These are phyloP conservation scores for Mrakia gelida DNA, from an alignment of 768 basidiomycete species.

Conservation along the genomic window DNA sequence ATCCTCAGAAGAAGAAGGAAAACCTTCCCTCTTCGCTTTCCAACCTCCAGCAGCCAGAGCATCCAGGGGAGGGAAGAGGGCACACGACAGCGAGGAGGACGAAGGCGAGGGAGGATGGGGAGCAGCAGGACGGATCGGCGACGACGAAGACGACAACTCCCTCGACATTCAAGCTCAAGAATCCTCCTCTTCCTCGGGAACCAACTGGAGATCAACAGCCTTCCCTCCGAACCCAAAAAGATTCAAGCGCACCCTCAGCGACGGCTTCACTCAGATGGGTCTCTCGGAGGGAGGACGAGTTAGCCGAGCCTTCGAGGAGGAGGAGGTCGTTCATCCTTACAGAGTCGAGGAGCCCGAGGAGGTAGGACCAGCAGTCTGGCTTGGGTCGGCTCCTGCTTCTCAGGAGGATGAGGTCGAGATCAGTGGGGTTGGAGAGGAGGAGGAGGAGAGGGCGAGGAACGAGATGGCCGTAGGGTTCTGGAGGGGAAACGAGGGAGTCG, in stretches of 20 bases:
- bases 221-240: background rate
- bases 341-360: background rate
- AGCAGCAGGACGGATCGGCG: background rate
- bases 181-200: background rate
- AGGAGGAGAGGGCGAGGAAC: slow-evolving; percentile 2
- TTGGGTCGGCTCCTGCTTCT: background rate
- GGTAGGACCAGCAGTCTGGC: background rate
- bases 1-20: background rate
- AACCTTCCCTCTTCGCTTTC: background rate
- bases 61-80: background rate
- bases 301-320: background rate
- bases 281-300: background rate
- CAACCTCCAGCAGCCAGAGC: background rate
- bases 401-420: background rate
- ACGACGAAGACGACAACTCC: background rate
- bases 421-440: background rate
- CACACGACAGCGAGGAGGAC: background rate
- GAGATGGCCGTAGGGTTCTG: slow-evolving; percentile 7
- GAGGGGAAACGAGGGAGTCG: background rate
- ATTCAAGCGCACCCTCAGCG: background rate
- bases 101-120: background rate
- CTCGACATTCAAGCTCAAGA: background rate
- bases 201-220: background rate
- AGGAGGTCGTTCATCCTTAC: background rate
- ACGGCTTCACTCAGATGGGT: background rate